A percentile compares a stretch with the other conserved stretches of the same genome.
These are phyloP conservation scores for Exophiala alcalophila DNA, from an alignment of 2,329 filamentous ascomycete species.

Conservation along the genomic window DNA sequence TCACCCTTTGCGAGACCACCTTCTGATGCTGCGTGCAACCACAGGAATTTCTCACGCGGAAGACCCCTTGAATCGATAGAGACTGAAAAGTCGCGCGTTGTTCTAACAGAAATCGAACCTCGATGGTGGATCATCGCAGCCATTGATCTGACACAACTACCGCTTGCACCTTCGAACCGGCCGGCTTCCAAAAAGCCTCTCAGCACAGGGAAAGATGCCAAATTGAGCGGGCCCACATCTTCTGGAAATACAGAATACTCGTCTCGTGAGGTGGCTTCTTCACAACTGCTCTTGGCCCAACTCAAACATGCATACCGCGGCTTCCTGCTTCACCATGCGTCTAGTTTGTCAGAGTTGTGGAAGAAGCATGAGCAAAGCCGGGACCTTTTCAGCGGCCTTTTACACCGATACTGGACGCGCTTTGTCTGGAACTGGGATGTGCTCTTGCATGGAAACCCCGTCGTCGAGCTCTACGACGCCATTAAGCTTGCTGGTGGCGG, in stretches of 20 bases:
- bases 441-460: slow-evolving; percentile 83
- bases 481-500: slow-evolving; percentile 87
- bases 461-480: slow-evolving; percentile 72
- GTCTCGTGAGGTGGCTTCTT: slow-evolving; percentile 81
- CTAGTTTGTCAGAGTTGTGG: slow-evolving; percentile 69
- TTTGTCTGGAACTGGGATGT: slow-evolving; percentile 75
- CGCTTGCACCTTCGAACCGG: slow-evolving; percentile 44
- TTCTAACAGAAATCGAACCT: slow-evolving; percentile 80
- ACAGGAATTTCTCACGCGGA: slow-evolving; percentile 74
- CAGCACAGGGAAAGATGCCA: slow-evolving; percentile 21
- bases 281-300: slow-evolving; percentile 73
- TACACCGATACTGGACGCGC: slow-evolving; percentile 78
- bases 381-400: slow-evolving; percentile 65
- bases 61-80: slow-evolving; percentile 79
- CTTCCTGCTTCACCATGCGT: slow-evolving; percentile 84
- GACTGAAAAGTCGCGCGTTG: slow-evolving; percentile 80
- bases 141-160: slow-evolving; percentile 75
- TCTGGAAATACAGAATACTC: slow-evolving; percentile 70
- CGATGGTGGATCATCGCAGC: slow-evolving; percentile 97
- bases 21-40: slow-evolving; percentile 3
- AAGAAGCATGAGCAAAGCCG: slow-evolving; percentile 55
- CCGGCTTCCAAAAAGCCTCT: slow-evolving; percentile 40
- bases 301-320: slow-evolving; percentile 75
- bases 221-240: slow-evolving; percentile 31
- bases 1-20: too few species aligned